Conservation (phyloP, 2,329 filamentous ascomycete species). For the Sporothrix protearum region DNA sequence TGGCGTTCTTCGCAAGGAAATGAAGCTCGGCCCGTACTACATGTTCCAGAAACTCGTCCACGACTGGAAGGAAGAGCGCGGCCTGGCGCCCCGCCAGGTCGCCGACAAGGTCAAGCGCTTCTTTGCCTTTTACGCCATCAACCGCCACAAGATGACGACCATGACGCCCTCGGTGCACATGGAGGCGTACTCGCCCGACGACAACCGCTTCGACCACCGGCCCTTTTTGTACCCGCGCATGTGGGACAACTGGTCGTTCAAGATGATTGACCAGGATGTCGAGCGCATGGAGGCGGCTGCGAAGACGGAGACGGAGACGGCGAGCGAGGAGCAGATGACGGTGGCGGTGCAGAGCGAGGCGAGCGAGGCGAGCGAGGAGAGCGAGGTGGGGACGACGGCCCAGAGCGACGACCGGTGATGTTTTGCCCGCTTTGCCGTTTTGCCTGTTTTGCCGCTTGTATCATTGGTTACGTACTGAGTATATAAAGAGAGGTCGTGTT, state of each 20-base stretch:
- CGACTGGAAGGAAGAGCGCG: slow-evolving; percentile 41
- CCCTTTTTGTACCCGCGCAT: slow-evolving; percentile 40
- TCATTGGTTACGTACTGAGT: neutral
- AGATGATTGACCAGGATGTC: slow-evolving; percentile 36
- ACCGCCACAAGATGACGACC: slow-evolving; percentile 64
- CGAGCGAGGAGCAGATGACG: neutral
- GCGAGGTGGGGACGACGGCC: too few species aligned
- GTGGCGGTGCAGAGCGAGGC: neutral
- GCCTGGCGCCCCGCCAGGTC: slow-evolving; percentile 42
- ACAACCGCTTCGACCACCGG: slow-evolving; percentile 42
- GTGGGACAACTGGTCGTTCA: slow-evolving; percentile 36
- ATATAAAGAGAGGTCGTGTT: neutral
- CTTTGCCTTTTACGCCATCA: slow-evolving; percentile 55
- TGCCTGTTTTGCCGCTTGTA: neutral
- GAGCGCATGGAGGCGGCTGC: slow-evolving; percentile 32
- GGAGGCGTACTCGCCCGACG: slow-evolving; percentile 40
- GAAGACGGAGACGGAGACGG: neutral
- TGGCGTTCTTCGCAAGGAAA: slow-evolving; percentile 42
- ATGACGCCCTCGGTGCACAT: slow-evolving; percentile 56
- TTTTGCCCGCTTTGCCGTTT: too few species aligned
- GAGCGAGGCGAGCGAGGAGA: neutral
- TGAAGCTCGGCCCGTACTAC: slow-evolving; percentile 46
- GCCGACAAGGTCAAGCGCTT: slow-evolving; percentile 47
- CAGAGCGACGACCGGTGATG: too few species aligned
- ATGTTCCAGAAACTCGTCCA: slow-evolving; percentile 47